phyloP scores from a whole-genome alignment of 257 asterid species.

The Salvia rosmarinus region DNA sequence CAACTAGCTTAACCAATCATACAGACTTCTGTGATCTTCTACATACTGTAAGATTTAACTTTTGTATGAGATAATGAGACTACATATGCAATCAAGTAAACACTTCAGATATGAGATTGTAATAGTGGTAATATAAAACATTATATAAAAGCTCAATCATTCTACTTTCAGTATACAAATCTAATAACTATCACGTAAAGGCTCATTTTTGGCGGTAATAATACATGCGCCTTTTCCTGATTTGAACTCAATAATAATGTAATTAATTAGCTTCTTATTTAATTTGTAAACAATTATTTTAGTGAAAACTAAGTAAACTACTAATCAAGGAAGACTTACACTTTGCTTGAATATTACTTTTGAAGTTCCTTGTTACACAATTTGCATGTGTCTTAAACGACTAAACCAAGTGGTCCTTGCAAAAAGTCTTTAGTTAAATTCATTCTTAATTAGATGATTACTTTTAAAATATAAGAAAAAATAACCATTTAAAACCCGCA shows the following conservation, averaged over 20 bases:
- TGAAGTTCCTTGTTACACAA: conserved; percentile 8
- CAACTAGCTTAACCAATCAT: no score
- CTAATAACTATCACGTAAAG: conserved; percentile 33
- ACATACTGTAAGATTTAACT: no score
- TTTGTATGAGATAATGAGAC: no score
- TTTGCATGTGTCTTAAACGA: conserved; percentile 11
- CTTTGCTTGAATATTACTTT: conserved; percentile 34
- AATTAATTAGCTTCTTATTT: conserved; percentile 1
- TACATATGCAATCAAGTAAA: no score
- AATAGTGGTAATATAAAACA: no score
- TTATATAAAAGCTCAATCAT: no score
- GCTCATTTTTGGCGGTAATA: conserved; percentile 16
- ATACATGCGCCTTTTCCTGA: not conserved
- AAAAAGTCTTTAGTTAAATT: not conserved
- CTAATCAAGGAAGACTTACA: not conserved
- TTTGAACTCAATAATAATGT: not conserved
- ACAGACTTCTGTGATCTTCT: no score
- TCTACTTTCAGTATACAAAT: no score
- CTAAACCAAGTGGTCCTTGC: not conserved
- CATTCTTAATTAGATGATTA: not conserved
- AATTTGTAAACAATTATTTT: conserved; percentile 12
- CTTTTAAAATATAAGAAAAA: no score
- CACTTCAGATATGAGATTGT: no score
- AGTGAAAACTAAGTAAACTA: conserved; percentile 5
- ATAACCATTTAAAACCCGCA: no score